phyloP scores from a whole-genome alignment of 768 basidiomycete species.

The Macrolepiota fuliginosa region DNA sequence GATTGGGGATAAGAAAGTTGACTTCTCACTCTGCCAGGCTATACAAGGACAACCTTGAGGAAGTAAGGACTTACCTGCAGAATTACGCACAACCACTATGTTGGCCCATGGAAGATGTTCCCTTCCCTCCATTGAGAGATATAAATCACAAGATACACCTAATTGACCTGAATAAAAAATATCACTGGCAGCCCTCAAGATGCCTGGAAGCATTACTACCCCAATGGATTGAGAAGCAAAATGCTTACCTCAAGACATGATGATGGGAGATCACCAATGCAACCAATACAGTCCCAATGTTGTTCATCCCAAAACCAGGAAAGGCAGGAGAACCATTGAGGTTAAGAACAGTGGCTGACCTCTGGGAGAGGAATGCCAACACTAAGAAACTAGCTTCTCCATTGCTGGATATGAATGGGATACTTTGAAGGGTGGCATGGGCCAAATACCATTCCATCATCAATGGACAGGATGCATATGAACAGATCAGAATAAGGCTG shows the following conservation, averaged over 20 bases:
- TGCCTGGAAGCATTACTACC: conserved; percentile 35
- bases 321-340: too few species aligned
- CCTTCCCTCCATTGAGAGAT: conserved; percentile 29
- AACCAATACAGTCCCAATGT: conserved; percentile 33
- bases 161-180: conserved; percentile 29
- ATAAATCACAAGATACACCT: conserved; percentile 40
- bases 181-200: conserved; percentile 29
- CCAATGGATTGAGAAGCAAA: conserved; percentile 28
- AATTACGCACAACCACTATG: conserved; percentile 23
- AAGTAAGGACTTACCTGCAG: conserved; percentile 17
- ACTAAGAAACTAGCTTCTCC: too few species aligned
- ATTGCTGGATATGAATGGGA: too few species aligned
- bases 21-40: conserved; percentile 16
- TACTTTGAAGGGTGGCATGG: too few species aligned
- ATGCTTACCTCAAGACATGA: conserved; percentile 25
- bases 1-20: conserved; percentile 11
- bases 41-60: conserved; percentile 14
- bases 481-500: too few species aligned
- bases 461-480: too few species aligned
- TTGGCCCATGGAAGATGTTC: conserved; percentile 19
- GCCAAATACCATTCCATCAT: background rate
- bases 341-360: too few species aligned
- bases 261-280: conserved; percentile 25
- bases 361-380: too few species aligned
- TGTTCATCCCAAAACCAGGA: conserved; percentile 28